Percentiles rank a stretch among this genome's conserved stretches.
These are phyloP conservation scores for Euclidium syriacum DNA, from an alignment of 345 rosid genomes.

Conservation along the genomic window DNA sequence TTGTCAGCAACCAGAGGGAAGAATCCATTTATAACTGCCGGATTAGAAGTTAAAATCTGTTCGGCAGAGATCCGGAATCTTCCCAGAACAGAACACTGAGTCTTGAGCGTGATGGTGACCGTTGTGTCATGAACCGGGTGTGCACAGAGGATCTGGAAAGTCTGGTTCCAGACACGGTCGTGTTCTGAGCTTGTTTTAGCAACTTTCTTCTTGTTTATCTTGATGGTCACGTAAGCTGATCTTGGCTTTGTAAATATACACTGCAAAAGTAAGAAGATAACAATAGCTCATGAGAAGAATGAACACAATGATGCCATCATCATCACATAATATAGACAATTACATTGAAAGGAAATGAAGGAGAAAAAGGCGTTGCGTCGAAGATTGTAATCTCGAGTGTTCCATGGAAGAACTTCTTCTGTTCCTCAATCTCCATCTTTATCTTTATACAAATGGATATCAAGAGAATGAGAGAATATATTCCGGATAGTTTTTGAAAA, in stretches of 20 bases:
- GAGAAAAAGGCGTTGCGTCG: conserved; percentile 61
- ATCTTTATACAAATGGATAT: background rate
- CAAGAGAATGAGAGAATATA: background rate
- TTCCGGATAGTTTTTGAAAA: too few species aligned
- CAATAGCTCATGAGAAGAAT: background rate
- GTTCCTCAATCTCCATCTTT: conserved; percentile 26
- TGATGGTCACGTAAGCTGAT: conserved; percentile 66
- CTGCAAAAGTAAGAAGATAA: conserved; percentile 32
- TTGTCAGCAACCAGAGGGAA: conserved; percentile 53
- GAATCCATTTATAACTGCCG: conserved; percentile 51
- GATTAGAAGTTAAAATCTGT: conserved; percentile 34
- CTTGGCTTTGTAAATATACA: conserved; percentile 46
- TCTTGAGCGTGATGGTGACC: conserved; percentile 61
- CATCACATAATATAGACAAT: conserved; percentile 16
- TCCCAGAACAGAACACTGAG: conserved; percentile 66
- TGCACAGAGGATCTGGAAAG: conserved; percentile 76
- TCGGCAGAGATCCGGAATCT: conserved; percentile 46
- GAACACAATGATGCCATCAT: background rate
- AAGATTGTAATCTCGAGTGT: conserved; percentile 83
- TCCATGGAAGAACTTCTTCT: conserved; percentile 63
- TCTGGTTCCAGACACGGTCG: conserved; percentile 84
- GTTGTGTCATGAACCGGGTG: conserved; percentile 49
- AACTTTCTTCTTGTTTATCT: conserved; percentile 52
- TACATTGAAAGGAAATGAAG: conserved; percentile 67
- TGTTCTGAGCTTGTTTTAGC: conserved; percentile 61